Evolutionary conservation across 768 basidiomycete genomes (phyloP), one percentile per base, ranked within the genome.

Genomic region (Tricholoma sp.): DNA sequence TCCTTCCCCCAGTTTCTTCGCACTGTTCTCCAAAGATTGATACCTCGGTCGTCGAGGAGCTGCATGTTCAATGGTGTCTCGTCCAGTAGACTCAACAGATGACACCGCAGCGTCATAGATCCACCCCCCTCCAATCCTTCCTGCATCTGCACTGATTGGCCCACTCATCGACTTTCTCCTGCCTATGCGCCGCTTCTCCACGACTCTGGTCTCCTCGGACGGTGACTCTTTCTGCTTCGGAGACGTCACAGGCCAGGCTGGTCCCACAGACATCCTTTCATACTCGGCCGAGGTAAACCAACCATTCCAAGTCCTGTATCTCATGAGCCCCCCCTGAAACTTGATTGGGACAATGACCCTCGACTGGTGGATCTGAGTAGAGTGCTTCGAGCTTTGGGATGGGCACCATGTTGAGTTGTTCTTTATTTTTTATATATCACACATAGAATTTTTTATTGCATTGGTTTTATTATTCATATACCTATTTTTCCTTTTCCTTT

Each of bases 111-210:
- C 76, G 47, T 78, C 74, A 62, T 83, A 83, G 4, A 81, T 71
- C 82, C 83, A 84, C 8, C 64, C 59, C 7, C 67, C 68, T 57
- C 67, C 65, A 32, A 63, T n/a, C 21, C 60, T 59, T 21, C 60
- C 63, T 19, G 35, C 58, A 6, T 59, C 63, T 24, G 35, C 45
- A 50, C 67, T 67, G 55, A 71, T 37, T 3, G 68, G 66, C 10
- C 72, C 76, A 29, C 63, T 70, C 57, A 75, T 54, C 9, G 80
- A 82, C 64, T 76, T 80, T 53, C 80, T 73, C 55, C 81, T 68
- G 7, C 80, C 78, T 9, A 83, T 72, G 50, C 82, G 83, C 35
- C 83, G 74, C 63, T 82, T 83, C 73, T 84, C 83, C 64, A 82
- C 60, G 2, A 69, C 78, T 51, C 77, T 72, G 24, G 64, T 52